Evolutionary conservation across 352 stramenopile genomes (phyloP).

Genomic region (Pythium rhizo-oryzae): DNA sequence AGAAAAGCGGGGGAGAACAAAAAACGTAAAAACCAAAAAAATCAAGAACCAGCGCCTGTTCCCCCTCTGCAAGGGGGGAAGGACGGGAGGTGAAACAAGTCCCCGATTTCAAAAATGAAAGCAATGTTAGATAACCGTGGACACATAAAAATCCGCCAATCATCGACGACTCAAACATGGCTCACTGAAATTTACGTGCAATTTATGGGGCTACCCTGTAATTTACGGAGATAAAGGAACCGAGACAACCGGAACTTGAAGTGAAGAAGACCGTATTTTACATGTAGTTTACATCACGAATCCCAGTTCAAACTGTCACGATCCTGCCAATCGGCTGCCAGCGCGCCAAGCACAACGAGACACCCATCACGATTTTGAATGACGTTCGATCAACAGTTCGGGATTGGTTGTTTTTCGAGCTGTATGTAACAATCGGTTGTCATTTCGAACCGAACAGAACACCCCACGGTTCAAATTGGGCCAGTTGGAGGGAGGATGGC

Average conservation of each 20-base stretch:
- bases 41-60: neutral
- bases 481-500: too few species aligned
- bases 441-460: too few species aligned
- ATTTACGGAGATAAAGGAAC: neutral
- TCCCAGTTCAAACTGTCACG: conserved; percentile 20
- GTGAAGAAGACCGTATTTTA: conserved; percentile 22
- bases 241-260: conserved; percentile 24
- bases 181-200: conserved; percentile 14
- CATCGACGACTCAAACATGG: conserved; percentile 3
- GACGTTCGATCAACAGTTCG: neutral
- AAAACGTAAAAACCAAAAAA: conserved; percentile 14
- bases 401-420: neutral
- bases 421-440: neutral
- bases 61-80: neutral
- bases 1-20: conserved; percentile 14
- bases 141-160: conserved; percentile 30
- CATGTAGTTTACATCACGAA: conserved; percentile 6
- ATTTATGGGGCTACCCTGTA: conserved; percentile 2
- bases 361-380: conserved; percentile 7
- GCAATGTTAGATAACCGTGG: conserved; percentile 22
- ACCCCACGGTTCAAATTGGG: too few species aligned
- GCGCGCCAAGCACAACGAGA: conserved; percentile 13
- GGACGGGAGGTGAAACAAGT: neutral
- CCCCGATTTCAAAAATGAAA: conserved; percentile 9
- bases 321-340: conserved; percentile 17